A percentile compares a stretch with the other conserved stretches of the same genome.
Evolutionary conservation across 352 stramenopile genomes (phyloP).

Genomic region (Phytopythium helicoides): DNA sequence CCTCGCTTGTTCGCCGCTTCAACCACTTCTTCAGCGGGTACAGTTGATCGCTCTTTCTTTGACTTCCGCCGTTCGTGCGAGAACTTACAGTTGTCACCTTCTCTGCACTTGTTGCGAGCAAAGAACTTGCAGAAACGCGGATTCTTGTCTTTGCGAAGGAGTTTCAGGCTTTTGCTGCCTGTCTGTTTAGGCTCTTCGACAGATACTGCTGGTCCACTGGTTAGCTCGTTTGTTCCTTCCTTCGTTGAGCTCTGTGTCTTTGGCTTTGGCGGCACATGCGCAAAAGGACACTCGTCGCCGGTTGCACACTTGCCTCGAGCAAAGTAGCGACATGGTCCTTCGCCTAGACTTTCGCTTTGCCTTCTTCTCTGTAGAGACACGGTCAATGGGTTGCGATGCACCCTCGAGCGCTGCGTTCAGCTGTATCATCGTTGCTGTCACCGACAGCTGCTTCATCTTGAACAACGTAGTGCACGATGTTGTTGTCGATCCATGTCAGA

Average conservation of each 20-base stretch:
- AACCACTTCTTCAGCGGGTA: background rate
- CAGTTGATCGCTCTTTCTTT: background rate
- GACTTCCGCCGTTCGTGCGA: conserved; percentile 30
- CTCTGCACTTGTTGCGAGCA: conserved; percentile 37
- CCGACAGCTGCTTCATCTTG: conserved; percentile 7
- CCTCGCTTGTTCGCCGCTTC: background rate
- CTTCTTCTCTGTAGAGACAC: background rate
- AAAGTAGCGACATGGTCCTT: conserved; percentile 48
- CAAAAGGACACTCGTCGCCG: conserved; percentile 50
- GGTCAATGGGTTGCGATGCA: background rate
- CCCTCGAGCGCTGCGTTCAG: background rate
- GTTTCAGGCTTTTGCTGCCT: conserved; percentile 9
- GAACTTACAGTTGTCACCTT: conserved; percentile 68
- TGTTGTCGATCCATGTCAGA: conserved; percentile 86
- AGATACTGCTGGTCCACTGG: too few species aligned
- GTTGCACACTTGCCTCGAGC: conserved; percentile 52
- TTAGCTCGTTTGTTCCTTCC: background rate
- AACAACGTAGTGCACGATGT: conserved; percentile 45
- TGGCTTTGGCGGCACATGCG: conserved; percentile 18
- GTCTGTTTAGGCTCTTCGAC: too few species aligned
- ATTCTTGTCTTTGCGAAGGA: conserved; percentile 5
- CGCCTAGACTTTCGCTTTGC: background rate
- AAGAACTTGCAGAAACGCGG: conserved; percentile 53
- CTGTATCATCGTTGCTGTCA: too few species aligned
- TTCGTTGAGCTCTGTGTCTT: conserved; percentile 9